phyloP scores from a whole-genome alignment of 257 asterid genomes.

The Ehretia macrophylla region DNA sequence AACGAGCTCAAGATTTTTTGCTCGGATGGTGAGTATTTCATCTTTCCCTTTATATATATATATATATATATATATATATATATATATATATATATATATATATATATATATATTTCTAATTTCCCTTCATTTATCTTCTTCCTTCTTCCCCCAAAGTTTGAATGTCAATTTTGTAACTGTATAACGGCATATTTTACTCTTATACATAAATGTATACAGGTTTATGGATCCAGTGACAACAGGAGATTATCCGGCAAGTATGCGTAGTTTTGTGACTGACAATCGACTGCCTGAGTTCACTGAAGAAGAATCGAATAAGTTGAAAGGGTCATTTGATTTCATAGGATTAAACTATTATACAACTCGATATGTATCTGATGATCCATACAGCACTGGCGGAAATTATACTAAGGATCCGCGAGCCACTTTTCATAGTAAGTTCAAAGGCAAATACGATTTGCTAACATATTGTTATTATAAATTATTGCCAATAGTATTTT shows the following conservation, averaged over 20 bases:
- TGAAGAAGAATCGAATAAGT: not conserved
- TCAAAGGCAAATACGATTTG: not conserved
- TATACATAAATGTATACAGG: too few relatives aligned
- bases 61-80: too few relatives aligned
- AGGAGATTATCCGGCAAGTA: slow-evolving; percentile 5
- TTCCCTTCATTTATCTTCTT: too few relatives aligned
- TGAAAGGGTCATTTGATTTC: slow-evolving; percentile 7
- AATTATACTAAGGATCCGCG: slow-evolving; percentile 1
- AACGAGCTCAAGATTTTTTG: slow-evolving; percentile 2
- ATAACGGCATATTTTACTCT: too few relatives aligned
- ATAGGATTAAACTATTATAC: slow-evolving; percentile 10
- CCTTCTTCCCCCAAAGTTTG: too few relatives aligned
- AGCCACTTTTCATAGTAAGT: not conserved
- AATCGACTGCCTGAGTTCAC: not conserved
- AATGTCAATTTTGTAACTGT: too few relatives aligned
- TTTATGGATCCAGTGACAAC: slow-evolving; percentile 2
- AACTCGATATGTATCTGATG: not conserved
- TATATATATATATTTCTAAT: too few relatives aligned
- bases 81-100: too few relatives aligned
- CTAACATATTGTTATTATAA: too few relatives aligned
- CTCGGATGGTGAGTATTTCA: slow-evolving; percentile 10
- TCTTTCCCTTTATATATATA: too few relatives aligned
- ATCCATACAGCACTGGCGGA: not conserved
- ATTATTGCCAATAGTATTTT: too few relatives aligned
- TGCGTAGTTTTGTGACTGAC: not conserved